Evolutionary conservation across 2,329 filamentous ascomycete genomes (phyloP), one percentile per base, ranked within the genome.

Genomic region (Clathrospora elynae): DNA sequence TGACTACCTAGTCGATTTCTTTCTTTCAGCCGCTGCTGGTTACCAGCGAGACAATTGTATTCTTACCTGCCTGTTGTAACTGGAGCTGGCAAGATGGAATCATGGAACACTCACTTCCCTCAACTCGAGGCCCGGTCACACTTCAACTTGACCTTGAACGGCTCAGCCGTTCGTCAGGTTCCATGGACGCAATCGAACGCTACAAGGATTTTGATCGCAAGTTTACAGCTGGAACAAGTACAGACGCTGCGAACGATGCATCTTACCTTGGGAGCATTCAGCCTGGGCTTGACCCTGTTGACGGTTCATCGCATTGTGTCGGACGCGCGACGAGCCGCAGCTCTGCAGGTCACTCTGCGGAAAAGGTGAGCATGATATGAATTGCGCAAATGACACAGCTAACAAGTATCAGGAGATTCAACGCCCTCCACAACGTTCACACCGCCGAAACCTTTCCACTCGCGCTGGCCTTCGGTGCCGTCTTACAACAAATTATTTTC

Each of bases 401-500:
- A 37, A 62, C 48, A 40, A 16, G 7, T 5, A 8, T 3, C 29
- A 73, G 70, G 50, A 59, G 59, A 37, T 67, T 69, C 51, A 62
- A 51, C 41, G 63, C 66, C 37, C 57, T 73, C 35, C 58, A 57
- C 17, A 67, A 65, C 35, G 62, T 72, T 20, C 70, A 72, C 40
- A 59, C 68, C 39, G 70, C 70, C 22, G 70, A 72, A 50, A 67
- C 59, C 31, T 71, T 72, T 48, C 68, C 70, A 51, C 65, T 73
- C 39, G 64, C 68, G 47, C 59, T 73, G 50, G 68, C 63, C 51
- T 61, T 61, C 52, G 62, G 62, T 57, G 62, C 65, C 42, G 61
- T 66, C 29, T 39, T 71, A 49, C 67, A 71, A 53, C 64, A 71
- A 49, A 57, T 65, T 37, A 57, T 69, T 19, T 70, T 73, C 42